Conservation (phyloP, 805 yeast genomes). For the Jamesozyma rosinii region DNA sequence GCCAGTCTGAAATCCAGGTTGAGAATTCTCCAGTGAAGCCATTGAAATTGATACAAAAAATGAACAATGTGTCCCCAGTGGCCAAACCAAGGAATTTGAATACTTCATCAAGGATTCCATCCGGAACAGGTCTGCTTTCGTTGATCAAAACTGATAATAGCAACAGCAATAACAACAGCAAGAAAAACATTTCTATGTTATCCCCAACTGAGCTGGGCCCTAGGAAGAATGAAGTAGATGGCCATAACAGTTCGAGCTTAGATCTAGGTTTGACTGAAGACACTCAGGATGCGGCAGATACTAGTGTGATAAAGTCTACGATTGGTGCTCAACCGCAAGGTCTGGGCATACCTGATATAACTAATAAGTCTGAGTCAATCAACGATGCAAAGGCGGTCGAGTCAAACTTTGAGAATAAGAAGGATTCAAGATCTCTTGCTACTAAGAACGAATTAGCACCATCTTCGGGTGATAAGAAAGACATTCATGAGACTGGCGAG, state of each 20-base stretch:
- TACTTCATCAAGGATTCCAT: conserved; percentile 17
- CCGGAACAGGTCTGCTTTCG: conserved; percentile 21
- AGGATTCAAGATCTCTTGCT: too few relatives aligned
- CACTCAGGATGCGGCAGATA: background rate
- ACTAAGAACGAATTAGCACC: too few relatives aligned
- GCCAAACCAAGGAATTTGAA: background rate
- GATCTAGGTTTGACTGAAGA: background rate
- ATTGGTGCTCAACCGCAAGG: too few relatives aligned
- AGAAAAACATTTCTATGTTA: background rate
- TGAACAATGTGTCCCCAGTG: conserved; percentile 4
- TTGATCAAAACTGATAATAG: conserved; percentile 7
- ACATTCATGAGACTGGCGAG: too few relatives aligned
- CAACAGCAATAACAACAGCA: background rate
- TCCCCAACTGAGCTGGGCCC: background rate
- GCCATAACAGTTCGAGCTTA: background rate
- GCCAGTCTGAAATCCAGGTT: background rate
- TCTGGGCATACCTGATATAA: too few relatives aligned
- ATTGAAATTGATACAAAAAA: conserved; percentile 53
- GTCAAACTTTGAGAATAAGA: too few relatives aligned
- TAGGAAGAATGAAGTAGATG: background rate
- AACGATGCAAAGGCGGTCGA: too few relatives aligned
- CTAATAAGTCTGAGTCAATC: too few relatives aligned
- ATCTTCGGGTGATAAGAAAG: too few relatives aligned
- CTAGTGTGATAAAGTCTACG: background rate
- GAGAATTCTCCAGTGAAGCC: conserved; percentile 47